These are phyloP conservation scores for Populus simonii DNA, from an alignment of 345 rosid species.

Conservation along the genomic window DNA sequence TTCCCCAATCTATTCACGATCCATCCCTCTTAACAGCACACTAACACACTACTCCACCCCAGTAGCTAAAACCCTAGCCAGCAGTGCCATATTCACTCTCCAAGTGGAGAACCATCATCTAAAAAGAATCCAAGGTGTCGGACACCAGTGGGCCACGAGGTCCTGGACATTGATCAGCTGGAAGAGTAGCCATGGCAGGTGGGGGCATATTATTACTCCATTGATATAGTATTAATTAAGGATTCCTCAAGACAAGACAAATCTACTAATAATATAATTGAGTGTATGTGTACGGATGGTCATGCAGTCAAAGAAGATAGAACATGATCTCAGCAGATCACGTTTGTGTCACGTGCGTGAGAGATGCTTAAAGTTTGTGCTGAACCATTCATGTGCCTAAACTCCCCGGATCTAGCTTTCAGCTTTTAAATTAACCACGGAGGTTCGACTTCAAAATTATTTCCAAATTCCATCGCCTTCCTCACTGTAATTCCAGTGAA, in stretches of 20 bases:
- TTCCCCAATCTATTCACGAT: too few relatives aligned
- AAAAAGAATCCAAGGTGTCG: constrained; percentile 20
- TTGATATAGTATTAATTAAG: not conserved
- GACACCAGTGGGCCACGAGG: constrained; percentile 5
- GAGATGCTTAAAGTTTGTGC: too few relatives aligned
- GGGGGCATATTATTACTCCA: not conserved
- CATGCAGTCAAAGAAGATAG: not conserved
- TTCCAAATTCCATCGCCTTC: not conserved
- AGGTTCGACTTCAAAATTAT: not conserved
- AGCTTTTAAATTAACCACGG: not conserved
- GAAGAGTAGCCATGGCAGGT: not conserved
- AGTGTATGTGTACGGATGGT: not conserved
- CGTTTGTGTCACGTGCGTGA: not conserved
- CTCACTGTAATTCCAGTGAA: not conserved
- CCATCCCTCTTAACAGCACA: too few relatives aligned
- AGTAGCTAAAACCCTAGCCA: not conserved
- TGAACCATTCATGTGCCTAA: not conserved
- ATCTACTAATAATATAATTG: not conserved
- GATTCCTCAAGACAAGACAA: not conserved
- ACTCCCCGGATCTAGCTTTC: not conserved
- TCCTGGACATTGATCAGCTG: not conserved
- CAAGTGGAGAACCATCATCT: not conserved
- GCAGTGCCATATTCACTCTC: not conserved
- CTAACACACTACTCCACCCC: too few relatives aligned
- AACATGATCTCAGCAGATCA: not conserved